Conservation (phyloP, 129 eudicot species). For the Cynara cardunculus region DNA sequence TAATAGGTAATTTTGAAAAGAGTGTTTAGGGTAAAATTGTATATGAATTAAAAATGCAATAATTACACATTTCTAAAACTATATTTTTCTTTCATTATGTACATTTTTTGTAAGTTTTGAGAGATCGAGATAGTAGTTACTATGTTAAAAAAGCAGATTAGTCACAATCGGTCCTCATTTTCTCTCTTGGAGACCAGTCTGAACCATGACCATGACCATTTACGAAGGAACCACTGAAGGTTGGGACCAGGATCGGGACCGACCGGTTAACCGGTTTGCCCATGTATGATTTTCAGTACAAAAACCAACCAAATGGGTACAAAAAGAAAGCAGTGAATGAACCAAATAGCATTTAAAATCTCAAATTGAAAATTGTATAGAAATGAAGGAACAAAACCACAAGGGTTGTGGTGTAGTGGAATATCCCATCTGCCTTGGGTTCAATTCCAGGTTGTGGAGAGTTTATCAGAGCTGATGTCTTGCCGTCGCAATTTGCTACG, state of each 20-base stretch:
- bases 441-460: too few relatives aligned
- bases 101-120: too few relatives aligned
- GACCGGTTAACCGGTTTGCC: background rate
- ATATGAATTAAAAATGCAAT: too few relatives aligned
- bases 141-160: background rate
- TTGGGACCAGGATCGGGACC: background rate
- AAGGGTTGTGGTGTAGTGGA: too few relatives aligned
- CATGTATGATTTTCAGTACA: background rate
- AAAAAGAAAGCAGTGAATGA: too few relatives aligned
- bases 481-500: too few relatives aligned
- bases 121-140: background rate
- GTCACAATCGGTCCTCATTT: background rate
- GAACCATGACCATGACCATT: background rate
- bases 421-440: too few relatives aligned
- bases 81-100: too few relatives aligned
- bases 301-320: too few relatives aligned
- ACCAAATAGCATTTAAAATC: background rate
- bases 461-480: too few relatives aligned
- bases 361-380: background rate
- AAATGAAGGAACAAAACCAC: too few relatives aligned
- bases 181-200: background rate
- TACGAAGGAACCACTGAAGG: background rate
- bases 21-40: background rate
- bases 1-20: too few relatives aligned
- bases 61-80: background rate